A percentile compares a stretch with the other conserved stretches of the same genome.
Conservation (phyloP, 2,329 filamentous ascomycete genomes). For the Fusarium beomiforme region DNA sequence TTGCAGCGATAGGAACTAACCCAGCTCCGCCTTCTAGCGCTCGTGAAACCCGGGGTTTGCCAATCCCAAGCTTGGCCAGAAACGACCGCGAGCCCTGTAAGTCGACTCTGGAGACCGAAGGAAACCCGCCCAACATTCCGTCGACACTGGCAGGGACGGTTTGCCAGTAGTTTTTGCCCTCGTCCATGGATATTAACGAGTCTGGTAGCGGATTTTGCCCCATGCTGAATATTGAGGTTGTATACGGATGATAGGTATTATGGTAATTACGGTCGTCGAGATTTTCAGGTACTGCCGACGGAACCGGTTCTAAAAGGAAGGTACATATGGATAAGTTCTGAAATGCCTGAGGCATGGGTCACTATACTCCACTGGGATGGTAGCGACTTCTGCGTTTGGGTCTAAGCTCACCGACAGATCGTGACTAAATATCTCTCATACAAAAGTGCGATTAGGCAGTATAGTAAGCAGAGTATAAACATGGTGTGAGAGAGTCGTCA, state of each 20-base stretch:
- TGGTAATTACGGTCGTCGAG: neutral
- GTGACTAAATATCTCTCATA: neutral
- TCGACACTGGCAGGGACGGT: neutral
- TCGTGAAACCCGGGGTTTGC: neutral
- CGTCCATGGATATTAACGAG: neutral
- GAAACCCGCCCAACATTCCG: neutral
- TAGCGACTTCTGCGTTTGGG: neutral
- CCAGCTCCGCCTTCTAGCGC: neutral
- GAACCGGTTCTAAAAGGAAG: neutral
- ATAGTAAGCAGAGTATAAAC: no score
- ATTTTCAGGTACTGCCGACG: neutral
- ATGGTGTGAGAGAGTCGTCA: no score
- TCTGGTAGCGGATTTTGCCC: neutral
- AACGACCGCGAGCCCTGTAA: neutral
- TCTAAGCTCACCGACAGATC: neutral
- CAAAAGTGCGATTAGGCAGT: no score
- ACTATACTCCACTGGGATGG: neutral
- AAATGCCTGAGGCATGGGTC: neutral
- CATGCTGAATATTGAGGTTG: neutral
- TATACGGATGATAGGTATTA: neutral
- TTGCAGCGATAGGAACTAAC: neutral
- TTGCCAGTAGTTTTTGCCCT: neutral
- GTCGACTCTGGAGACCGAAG: neutral
- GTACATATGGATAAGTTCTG: no score
- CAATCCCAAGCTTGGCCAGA: neutral